These are phyloP conservation scores for Tricholoma flavovirens DNA, from an alignment of 768 basidiomycete species.

Conservation along the genomic window DNA sequence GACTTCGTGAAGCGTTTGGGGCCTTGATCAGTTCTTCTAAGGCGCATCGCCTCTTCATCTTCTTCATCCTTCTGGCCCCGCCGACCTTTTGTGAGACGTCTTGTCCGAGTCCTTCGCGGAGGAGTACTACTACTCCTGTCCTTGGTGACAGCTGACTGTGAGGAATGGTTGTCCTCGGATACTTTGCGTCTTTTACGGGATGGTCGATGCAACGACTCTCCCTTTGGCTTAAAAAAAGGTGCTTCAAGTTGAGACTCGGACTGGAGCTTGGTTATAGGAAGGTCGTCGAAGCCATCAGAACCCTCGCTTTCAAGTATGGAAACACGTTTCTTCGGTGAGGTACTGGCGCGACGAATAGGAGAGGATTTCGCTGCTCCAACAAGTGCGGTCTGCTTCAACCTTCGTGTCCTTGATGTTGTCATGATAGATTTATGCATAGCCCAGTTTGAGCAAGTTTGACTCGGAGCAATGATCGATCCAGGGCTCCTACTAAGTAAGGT, in stretches of 20 bases:
- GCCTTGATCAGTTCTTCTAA: conserved; percentile 28
- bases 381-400: not conserved
- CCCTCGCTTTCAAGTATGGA: conserved; percentile 9
- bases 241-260: conserved; percentile 16
- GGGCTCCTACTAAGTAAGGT: no score
- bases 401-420: not conserved
- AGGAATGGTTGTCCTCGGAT: conserved; percentile 8
- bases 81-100: conserved; percentile 9
- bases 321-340: conserved; percentile 6
- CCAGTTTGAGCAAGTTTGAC: no score
- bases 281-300: conserved; percentile 15
- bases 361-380: not conserved
- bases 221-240: not conserved
- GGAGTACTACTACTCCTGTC: not conserved
- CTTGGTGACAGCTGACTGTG: conserved; percentile 2
- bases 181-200: conserved; percentile 12
- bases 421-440: not conserved
- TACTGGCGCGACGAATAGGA: not conserved
- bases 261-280: conserved; percentile 43
- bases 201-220: not conserved
- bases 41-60: conserved; percentile 27
- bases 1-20: conserved; percentile 36
- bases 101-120: not conserved
- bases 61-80: conserved; percentile 23
- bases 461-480: no score